A percentile compares a stretch with the other conserved stretches of the same genome.
phyloP scores from a whole-genome alignment of 208 protist species.

The Naegleria lovaniensis region DNA sequence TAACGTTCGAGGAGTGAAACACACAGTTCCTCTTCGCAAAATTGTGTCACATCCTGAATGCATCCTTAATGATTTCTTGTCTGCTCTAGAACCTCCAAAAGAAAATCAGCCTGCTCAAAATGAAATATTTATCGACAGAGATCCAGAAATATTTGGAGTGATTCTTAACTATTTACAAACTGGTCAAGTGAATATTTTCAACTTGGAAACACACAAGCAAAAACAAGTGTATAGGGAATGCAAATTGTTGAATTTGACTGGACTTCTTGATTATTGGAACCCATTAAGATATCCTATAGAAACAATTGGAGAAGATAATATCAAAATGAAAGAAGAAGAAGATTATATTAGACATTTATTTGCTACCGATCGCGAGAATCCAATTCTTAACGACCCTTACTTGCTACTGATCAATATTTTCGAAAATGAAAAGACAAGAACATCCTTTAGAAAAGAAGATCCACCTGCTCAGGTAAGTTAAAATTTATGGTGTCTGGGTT shows the following conservation, averaged over 20 bases:
- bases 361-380: background rate
- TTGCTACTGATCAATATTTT: background rate
- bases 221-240: background rate
- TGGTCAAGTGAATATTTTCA: background rate
- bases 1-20: background rate
- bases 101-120: background rate
- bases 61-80: background rate
- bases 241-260: background rate
- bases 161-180: background rate
- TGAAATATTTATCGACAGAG: background rate
- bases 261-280: background rate
- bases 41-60: background rate
- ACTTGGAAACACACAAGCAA: background rate
- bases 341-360: background rate
- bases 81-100: background rate
- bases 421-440: background rate
- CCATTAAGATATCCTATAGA: background rate
- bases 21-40: background rate
- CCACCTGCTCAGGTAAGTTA: background rate
- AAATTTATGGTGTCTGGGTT: no score
- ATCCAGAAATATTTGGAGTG: background rate
- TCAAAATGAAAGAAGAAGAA: constrained; percentile 1
- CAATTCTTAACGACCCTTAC: background rate
- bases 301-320: background rate
- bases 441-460: background rate